Percentiles rank a stretch among this genome's conserved stretches.
These are phyloP conservation scores for Colletotrichum camelliae DNA, from an alignment of 2,329 filamentous ascomycete species.

Conservation along the genomic window DNA sequence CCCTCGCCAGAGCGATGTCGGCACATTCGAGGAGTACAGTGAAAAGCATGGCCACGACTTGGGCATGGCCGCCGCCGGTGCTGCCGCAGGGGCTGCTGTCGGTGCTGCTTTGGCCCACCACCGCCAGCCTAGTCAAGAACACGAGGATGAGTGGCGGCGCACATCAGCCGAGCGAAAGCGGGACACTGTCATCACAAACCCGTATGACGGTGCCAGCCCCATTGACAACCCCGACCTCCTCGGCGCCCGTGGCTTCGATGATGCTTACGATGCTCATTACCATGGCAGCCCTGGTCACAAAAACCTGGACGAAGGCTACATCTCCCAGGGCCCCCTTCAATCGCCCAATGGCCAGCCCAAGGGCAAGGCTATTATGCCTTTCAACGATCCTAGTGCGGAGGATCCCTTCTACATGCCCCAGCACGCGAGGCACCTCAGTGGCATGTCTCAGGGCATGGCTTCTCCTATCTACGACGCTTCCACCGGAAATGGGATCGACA, in stretches of 20 bases:
- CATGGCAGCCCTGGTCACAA: conserved; percentile 64
- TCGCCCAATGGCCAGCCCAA: conserved; percentile 58
- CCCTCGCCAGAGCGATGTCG: conserved; percentile 35
- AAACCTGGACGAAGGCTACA: conserved; percentile 87
- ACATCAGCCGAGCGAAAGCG: conserved; percentile 68
- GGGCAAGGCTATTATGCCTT: conserved; percentile 54
- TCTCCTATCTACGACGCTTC: conserved; percentile 91
- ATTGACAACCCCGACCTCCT: conserved; percentile 62
- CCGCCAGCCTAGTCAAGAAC: conserved; percentile 60
- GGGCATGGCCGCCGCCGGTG: conserved; percentile 56
- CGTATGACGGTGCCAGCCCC: conserved; percentile 69
- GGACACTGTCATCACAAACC: conserved; percentile 71
- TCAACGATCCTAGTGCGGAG: conserved; percentile 51
- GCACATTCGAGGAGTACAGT: conserved; percentile 31
- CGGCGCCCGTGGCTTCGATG: conserved; percentile 39
- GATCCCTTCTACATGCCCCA: conserved; percentile 72
- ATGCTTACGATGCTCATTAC: conserved; percentile 49
- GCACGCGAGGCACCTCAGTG: conserved; percentile 76
- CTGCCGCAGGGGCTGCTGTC: conserved; percentile 57
- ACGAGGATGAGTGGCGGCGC: conserved; percentile 69
- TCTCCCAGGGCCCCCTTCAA: conserved; percentile 72
- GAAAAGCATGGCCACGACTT: conserved; percentile 34
- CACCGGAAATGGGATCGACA: conserved; percentile 85
- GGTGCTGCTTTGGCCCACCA: conserved; percentile 52
- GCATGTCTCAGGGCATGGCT: conserved; percentile 88